Base-by-base conservation (phyloP, 2,329 filamentous ascomycete genomes). In the Bipolaris victoriae region DNA sequence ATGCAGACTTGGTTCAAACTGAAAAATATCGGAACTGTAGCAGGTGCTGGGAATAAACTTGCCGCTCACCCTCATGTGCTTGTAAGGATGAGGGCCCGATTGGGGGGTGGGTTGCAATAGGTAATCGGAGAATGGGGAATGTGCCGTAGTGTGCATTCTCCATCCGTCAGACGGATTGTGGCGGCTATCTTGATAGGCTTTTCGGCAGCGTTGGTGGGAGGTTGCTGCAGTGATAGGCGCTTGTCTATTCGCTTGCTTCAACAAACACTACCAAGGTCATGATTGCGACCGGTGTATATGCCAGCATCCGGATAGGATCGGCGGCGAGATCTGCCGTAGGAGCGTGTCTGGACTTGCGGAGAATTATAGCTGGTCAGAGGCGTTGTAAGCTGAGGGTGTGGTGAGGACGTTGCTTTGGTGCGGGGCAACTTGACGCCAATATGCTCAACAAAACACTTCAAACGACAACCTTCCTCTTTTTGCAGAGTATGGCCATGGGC, bases 331-430 rank as follows among this genome's bases (percentile, higher is more conserved):
- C 62, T 63, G 63, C 65, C 52, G 54, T 63, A 36, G 64, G 63
- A 65, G 62, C 51, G 60, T 55, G 66, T 66, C 66, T 69, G 57
- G 66, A 68, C 54, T 58, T 57, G 61, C 65, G 65, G 65, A 69
- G 65, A 67, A 61, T 65, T 61, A 54, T 44, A 49, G 44, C 43
- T 29, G 26, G 26, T 10, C 26, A 44, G 39, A 35, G 29, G 49
- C 46, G 41, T 31, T 52, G 49, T 31, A 35, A 37, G 45, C 52
- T 62, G 60, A 62, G 60, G 64, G 60, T 62, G 65, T 61, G 57
- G 54, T 61, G 65, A 31, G 53, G 64, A 66, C 11, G 39, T 41
- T 20, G 39, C 7, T 20, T 24, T 24, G 39, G 39, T 41, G 39
- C 39, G 64, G 66, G 64, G 64, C 58, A 57, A 57, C 9, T 41